Evolutionary conservation across 345 rosid species (phyloP), one percentile per base, ranked within the genome.

Genomic region (Eucalyptus marginata): DNA sequence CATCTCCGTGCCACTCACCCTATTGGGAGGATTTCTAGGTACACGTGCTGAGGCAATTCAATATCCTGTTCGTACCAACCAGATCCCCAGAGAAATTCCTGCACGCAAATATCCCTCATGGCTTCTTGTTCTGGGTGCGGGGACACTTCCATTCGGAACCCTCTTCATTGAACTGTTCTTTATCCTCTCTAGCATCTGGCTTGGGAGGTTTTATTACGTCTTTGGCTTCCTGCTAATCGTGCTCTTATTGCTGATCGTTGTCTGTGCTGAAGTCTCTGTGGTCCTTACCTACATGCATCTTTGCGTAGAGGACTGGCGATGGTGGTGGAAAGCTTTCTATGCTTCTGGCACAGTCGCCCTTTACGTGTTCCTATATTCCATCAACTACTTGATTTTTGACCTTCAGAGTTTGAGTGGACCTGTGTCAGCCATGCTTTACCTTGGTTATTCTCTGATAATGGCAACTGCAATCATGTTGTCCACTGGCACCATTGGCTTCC

Each of bases 301-400:
- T 25, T 93, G 93, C 17, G 93, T 91, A 58, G 94, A 93, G 89
- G 94, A 93, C 80, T 93, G 94, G 94, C 91, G 88, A 64, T 93
- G 94, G 94, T 93, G 94, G 94, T 93, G 94, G 94, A 93, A 93
- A 90, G 91, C 94, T 17, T 93, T 93, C 92, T 93, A 88, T 84
- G 94, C 94, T 16, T 92, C 94, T 3, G 94, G 94, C 43, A 92
- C 93, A 24, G 94, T 93, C 14, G 88, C 94, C 9, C 87, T 93
- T 54, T 93, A 92, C 7, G 93, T 93, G 49, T 93, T 92, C 91
- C 62, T 93, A 10, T 92, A 91, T 86, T 92, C 94, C 88, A 91
- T 93, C 91, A 92, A 92, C 86, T 93, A 93, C 89, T 90, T 93
- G 93, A 91, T 92, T 13, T 92, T 90, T 47, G 92, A 93, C 86